These are phyloP conservation scores for Mycosphaerella sp. DNA, from an alignment of 2,329 filamentous ascomycete genomes.

Conservation along the genomic window DNA sequence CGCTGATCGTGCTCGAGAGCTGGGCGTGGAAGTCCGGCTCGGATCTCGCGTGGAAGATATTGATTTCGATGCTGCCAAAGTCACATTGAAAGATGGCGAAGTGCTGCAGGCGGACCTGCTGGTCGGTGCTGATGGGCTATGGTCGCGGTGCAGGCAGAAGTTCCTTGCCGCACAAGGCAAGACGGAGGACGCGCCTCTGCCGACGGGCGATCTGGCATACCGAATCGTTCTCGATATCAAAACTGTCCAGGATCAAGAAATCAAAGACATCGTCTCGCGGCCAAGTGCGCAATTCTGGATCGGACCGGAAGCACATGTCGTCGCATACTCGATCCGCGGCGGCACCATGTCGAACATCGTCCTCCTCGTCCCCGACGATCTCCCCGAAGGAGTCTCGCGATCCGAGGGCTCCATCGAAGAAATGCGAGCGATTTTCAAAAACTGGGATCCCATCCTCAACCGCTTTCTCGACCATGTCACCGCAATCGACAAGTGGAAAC, in stretches of 20 bases:
- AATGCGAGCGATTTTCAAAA: slow-evolving; percentile 53
- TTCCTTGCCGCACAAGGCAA: slow-evolving; percentile 39
- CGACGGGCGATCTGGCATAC: slow-evolving; percentile 61
- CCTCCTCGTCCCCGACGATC: slow-evolving; percentile 57
- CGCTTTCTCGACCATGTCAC: slow-evolving; percentile 47
- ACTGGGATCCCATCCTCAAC: slow-evolving; percentile 57
- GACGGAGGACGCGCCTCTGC: slow-evolving; percentile 42
- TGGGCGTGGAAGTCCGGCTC: slow-evolving; percentile 49
- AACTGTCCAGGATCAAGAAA: slow-evolving; percentile 46
- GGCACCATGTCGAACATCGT: slow-evolving; percentile 61
- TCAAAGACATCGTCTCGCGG: slow-evolving; percentile 49
- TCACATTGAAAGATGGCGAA: slow-evolving; percentile 39
- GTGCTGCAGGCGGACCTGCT: slow-evolving; percentile 49
- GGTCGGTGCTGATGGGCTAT: slow-evolving; percentile 58
- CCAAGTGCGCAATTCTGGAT: slow-evolving; percentile 57
- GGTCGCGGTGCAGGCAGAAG: slow-evolving; percentile 51
- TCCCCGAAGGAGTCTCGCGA: slow-evolving; percentile 49
- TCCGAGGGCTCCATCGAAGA: slow-evolving; percentile 52
- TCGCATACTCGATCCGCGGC: slow-evolving; percentile 55
- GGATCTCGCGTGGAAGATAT: slow-evolving; percentile 44
- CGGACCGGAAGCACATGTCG: slow-evolving; percentile 55
- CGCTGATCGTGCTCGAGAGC: slow-evolving; percentile 44
- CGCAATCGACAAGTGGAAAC: slow-evolving; percentile 61
- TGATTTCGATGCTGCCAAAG: slow-evolving; percentile 43
- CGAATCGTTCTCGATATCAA: slow-evolving; percentile 52